Percentiles rank a stretch among this genome's conserved stretches.
Conservation (phyloP, 192 early-diverging fungal species). For the Linnemannia hyalina region DNA sequence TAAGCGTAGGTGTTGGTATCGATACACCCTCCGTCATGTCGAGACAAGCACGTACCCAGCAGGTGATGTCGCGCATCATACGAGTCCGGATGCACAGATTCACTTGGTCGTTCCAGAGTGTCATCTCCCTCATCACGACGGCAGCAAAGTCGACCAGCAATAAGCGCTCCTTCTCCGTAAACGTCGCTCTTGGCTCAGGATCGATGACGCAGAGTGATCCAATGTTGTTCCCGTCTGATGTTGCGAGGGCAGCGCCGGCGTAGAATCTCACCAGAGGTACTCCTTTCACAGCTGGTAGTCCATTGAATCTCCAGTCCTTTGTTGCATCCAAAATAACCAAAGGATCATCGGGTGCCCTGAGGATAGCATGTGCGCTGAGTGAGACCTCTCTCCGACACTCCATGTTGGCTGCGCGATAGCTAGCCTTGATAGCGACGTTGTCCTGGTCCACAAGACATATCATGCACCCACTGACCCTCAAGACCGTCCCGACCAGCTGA, state of each 20-base stretch:
- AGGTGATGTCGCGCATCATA: conserved; percentile 56
- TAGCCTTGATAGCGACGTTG: conserved; percentile 28
- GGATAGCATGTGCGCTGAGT: conserved; percentile 52
- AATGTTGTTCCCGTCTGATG: conserved; percentile 55
- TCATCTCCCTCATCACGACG: conserved; percentile 61
- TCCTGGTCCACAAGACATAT: conserved; percentile 41
- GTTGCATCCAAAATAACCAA: conserved; percentile 48
- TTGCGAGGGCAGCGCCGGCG: conserved; percentile 58
- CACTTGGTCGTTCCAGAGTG: conserved; percentile 61
- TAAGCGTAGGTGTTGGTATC: neutral
- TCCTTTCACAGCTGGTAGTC: conserved; percentile 56
- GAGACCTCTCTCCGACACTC: conserved; percentile 29
- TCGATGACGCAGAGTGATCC: conserved; percentile 65
- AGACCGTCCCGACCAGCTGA: conserved; percentile 31
- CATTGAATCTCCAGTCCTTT: conserved; percentile 64
- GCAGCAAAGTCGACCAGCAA: conserved; percentile 58
- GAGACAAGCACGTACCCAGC: conserved; percentile 45
- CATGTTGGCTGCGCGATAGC: conserved; percentile 5
- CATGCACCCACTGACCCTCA: conserved; percentile 35
- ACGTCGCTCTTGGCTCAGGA: conserved; percentile 48
- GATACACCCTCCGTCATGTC: conserved; percentile 11
- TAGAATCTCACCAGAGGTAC: conserved; percentile 62
- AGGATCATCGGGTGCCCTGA: conserved; percentile 45
- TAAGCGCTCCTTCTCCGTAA: conserved; percentile 43
- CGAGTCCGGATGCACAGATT: conserved; percentile 58